Percentiles rank a stretch among this genome's conserved stretches.
phyloP scores from a whole-genome alignment of 768 basidiomycete genomes.

The Tylopilus plumbeoviolaceoides region DNA sequence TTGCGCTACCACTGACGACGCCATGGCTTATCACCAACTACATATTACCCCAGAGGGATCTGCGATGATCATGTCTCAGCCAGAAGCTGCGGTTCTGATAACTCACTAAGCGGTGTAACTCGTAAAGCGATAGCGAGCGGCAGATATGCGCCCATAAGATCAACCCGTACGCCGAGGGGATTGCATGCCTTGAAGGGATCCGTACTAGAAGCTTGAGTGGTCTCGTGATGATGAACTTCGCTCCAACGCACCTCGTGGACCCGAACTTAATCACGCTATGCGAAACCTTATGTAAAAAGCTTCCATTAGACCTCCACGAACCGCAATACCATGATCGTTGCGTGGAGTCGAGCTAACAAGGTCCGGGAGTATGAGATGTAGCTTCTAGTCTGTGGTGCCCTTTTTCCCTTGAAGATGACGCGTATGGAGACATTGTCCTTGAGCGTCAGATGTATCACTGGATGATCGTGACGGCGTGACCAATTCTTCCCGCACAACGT shows the following conservation, averaged over 20 bases:
- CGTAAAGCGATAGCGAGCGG: neutral
- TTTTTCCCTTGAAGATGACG: neutral
- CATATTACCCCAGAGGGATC: neutral
- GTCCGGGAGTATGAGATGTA: neutral
- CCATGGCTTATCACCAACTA: neutral
- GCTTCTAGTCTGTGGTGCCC: neutral
- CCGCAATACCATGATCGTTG: slow-evolving; percentile 1
- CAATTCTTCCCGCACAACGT: neutral
- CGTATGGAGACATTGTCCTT: neutral
- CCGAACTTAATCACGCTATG: slow-evolving; percentile 11
- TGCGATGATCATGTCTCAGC: neutral
- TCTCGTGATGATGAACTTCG: slow-evolving; percentile 11
- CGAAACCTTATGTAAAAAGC: slow-evolving; percentile 19
- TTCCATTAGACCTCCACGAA: neutral
- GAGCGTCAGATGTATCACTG: neutral
- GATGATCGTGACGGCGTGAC: neutral
- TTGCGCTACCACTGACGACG: no score
- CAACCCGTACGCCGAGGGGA: slow-evolving; percentile 11
- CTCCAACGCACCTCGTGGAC: slow-evolving; percentile 14
- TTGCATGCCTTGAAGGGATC: neutral
- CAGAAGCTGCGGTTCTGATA: neutral
- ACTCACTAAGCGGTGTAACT: neutral
- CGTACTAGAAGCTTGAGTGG: slow-evolving; percentile 2
- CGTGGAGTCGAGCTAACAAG: slow-evolving; percentile 10
- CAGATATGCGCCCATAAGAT: slow-evolving; percentile 9